phyloP scores from a whole-genome alignment of 257 asterid genomes.

The Paraleonurus japonicus region DNA sequence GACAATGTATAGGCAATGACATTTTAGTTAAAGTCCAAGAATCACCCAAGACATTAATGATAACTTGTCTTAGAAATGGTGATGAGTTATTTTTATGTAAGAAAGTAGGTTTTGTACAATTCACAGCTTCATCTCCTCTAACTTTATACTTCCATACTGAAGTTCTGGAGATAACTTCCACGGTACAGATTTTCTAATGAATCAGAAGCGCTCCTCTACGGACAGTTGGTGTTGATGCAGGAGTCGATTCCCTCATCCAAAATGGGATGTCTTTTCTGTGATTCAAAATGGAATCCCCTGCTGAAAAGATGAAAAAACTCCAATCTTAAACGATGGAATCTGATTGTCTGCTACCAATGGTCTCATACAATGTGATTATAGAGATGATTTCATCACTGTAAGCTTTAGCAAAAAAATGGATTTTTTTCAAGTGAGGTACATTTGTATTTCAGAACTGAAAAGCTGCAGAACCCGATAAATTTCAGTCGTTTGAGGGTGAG shows the following conservation, averaged over 20 bases:
- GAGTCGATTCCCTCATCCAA: neutral
- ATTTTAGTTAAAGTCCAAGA: neutral
- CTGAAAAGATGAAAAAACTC: neutral
- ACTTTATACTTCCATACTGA: neutral
- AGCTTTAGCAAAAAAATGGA: neutral
- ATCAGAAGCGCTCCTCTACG: neutral
- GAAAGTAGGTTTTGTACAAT: neutral
- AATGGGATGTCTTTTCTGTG: neutral
- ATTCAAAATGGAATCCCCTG: neutral
- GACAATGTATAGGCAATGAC: neutral
- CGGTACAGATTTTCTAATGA: neutral
- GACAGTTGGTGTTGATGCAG: neutral
- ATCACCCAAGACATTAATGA: neutral
- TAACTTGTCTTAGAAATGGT: neutral
- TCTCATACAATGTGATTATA: neutral
- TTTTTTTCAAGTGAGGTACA: slow-evolving; percentile 1
- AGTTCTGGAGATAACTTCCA: neutral
- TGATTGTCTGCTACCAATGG: neutral
- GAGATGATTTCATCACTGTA: neutral
- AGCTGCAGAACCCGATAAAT: slow-evolving; percentile 47
- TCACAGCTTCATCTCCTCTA: neutral
- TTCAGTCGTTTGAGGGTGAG: slow-evolving; percentile 39
- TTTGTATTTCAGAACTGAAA: slow-evolving; percentile 43
- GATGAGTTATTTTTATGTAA: neutral
- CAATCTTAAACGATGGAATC: neutral